phyloP scores from a whole-genome alignment of 1,284 basidiomycete genomes.

The Naganishia albida region DNA sequence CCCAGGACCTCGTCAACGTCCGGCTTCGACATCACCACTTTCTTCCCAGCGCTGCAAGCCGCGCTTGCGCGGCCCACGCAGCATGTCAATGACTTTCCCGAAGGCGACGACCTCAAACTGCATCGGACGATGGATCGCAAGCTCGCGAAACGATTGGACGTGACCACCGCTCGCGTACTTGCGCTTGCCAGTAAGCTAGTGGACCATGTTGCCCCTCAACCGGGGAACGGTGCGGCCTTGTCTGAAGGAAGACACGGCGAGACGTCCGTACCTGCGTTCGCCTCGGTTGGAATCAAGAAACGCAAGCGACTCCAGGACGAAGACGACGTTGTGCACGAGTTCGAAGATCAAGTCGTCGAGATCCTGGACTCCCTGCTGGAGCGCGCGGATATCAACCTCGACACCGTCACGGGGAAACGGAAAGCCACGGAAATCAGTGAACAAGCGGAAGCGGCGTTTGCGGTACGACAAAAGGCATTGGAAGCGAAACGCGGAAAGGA shows the following conservation, averaged over 20 bases:
- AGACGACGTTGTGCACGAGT: constrained; percentile 80
- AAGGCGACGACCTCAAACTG: constrained; percentile 69
- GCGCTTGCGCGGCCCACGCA: constrained; percentile 48
- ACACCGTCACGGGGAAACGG: constrained; percentile 71
- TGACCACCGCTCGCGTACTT: constrained; percentile 41
- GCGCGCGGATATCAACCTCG: constrained; percentile 79
- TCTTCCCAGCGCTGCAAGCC: constrained; percentile 38
- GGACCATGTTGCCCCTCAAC: constrained; percentile 26
- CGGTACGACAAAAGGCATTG: constrained; percentile 40
- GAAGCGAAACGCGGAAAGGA: constrained; percentile 18
- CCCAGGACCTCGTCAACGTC: not conserved
- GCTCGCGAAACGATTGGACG: constrained; percentile 59
- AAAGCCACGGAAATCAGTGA: constrained; percentile 59
- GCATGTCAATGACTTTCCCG: constrained; percentile 49
- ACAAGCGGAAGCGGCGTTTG: constrained; percentile 39
- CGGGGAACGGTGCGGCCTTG: not conserved
- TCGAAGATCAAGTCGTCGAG: constrained; percentile 72
- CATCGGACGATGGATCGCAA: constrained; percentile 77
- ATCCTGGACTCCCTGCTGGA: constrained; percentile 82
- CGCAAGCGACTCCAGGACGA: constrained; percentile 60
- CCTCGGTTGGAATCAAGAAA: constrained; percentile 61
- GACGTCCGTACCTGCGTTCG: constrained; percentile 8
- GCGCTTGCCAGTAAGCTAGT: constrained; percentile 30
- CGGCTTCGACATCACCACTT: constrained; percentile 14
- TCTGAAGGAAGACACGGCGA: constrained; percentile 3